Evolutionary conservation across 192 early-diverging fungal genomes (phyloP).

Genomic region (Coemansia umbellata): DNA sequence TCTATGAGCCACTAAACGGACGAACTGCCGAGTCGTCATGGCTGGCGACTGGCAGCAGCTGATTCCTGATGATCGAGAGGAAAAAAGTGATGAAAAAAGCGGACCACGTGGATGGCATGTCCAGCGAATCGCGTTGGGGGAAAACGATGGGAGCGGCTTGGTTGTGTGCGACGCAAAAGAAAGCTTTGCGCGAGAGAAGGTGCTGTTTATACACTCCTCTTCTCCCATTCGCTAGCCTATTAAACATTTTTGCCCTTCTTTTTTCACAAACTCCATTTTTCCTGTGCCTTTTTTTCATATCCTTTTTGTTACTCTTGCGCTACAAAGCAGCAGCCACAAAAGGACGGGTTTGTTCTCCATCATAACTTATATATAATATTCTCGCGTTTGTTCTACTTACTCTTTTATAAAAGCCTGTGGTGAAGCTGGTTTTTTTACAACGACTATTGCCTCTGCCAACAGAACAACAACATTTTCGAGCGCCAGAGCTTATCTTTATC

Average conservation of each 20-base stretch:
- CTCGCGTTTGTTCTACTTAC: too few species aligned
- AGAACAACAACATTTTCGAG: too few species aligned
- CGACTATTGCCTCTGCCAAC: too few species aligned
- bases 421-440: too few species aligned
- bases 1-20: background rate
- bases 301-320: background rate
- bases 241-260: background rate
- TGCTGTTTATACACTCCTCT: background rate
- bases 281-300: background rate
- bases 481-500: too few species aligned
- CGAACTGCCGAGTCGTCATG: too few species aligned
- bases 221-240: constrained; percentile 4
- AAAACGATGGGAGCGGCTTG: too few species aligned
- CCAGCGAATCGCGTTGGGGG: background rate
- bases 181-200: background rate
- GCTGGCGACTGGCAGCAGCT: too few species aligned
- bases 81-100: background rate
- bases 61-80: too few species aligned
- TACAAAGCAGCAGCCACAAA: background rate
- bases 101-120: constrained; percentile 1
- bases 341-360: background rate
- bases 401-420: too few species aligned
- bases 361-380: too few species aligned
- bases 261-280: constrained; percentile 5
- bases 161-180: too few species aligned